Evolutionary conservation across 345 rosid genomes (phyloP).

Genomic region (Eucalyptus grandis): DNA sequence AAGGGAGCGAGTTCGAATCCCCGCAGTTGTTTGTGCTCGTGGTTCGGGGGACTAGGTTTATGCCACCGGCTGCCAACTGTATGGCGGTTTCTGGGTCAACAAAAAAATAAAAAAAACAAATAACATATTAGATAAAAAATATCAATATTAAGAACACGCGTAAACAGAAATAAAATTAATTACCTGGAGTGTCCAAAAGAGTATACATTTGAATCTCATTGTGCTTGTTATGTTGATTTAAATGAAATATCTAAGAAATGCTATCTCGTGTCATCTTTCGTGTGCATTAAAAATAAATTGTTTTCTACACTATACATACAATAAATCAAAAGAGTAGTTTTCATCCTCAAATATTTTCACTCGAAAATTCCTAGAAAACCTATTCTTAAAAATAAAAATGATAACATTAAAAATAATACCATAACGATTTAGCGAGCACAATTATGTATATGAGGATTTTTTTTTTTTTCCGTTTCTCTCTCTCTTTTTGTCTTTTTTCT

Average conservation of each 20-base stretch:
- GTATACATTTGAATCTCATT: neutral
- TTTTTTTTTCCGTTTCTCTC: too few species aligned
- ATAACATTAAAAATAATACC: neutral
- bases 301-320: too few species aligned
- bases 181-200: neutral
- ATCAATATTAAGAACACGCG: too few species aligned
- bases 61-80: too few species aligned
- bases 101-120: too few species aligned
- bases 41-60: too few species aligned
- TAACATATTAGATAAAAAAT: too few species aligned
- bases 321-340: neutral
- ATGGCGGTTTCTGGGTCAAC: too few species aligned
- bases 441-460: neutral
- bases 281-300: neutral
- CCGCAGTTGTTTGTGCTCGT: too few species aligned
- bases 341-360: neutral
- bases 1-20: too few species aligned
- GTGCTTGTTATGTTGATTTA: neutral
- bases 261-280: neutral
- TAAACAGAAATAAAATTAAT: too few species aligned
- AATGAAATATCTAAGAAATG: neutral
- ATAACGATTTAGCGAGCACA: neutral
- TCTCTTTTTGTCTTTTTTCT: rapidly evolving
- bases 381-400: neutral
- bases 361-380: neutral